A percentile compares a stretch with the other conserved stretches of the same genome.
These are phyloP conservation scores for Lentinula guzmanii DNA, from an alignment of 768 basidiomycete species.

Conservation along the genomic window DNA sequence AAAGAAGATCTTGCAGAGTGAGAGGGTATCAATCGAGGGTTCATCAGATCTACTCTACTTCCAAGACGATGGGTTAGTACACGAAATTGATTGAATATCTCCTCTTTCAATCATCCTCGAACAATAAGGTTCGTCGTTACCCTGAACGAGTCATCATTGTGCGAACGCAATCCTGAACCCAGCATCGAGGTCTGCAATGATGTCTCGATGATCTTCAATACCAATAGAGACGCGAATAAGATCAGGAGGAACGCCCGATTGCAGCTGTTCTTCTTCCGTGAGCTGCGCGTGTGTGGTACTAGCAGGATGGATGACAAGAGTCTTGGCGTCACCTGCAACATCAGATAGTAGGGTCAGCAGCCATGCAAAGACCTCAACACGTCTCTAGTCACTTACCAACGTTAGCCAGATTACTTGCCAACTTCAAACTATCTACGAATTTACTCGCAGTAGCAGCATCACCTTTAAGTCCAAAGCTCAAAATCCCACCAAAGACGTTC, in stretches of 20 bases:
- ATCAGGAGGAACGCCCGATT: slow-evolving; percentile 48
- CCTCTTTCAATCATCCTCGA: too few relatives aligned
- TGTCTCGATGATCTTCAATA: slow-evolving; percentile 38
- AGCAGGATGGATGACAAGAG: slow-evolving; percentile 54
- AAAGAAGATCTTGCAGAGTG: too few relatives aligned
- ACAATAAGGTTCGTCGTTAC: background rate
- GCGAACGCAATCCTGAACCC: slow-evolving; percentile 23
- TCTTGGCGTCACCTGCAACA: slow-evolving; percentile 43
- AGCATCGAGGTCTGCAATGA: slow-evolving; percentile 40
- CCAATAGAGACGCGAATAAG: slow-evolving; percentile 48
- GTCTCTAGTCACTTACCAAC: slow-evolving; percentile 12
- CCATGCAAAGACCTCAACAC: background rate
- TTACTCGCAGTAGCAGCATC: slow-evolving; percentile 20
- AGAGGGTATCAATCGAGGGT: too few relatives aligned
- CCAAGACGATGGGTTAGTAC: too few relatives aligned
- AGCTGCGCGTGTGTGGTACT: slow-evolving; percentile 59
- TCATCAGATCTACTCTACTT: too few relatives aligned
- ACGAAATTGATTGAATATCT: too few relatives aligned
- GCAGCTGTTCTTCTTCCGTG: slow-evolving; percentile 37
- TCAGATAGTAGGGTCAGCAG: background rate
- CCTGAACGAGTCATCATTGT: background rate
- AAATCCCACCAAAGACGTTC: slow-evolving; percentile 27
- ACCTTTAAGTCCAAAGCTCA: slow-evolving; percentile 32
- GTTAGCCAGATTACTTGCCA: slow-evolving; percentile 30
- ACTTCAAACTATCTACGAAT: slow-evolving; percentile 31